Conservation (phyloP, 257 asterid species). For the Solanum acaule region DNA sequence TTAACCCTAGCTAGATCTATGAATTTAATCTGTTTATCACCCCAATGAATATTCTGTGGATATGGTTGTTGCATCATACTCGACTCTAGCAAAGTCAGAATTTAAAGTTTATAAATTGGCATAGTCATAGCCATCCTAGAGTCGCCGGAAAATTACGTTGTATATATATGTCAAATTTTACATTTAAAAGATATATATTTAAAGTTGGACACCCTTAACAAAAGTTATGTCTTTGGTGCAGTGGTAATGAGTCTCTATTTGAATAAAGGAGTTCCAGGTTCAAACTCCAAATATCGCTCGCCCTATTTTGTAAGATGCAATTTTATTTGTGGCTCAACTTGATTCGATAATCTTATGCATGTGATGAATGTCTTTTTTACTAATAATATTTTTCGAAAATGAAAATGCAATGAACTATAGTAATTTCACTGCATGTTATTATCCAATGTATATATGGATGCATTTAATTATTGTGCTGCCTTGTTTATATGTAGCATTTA, state of each 20-base stretch:
- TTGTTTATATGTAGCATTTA: background rate
- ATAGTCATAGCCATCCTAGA: too few species aligned
- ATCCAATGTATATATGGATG: background rate
- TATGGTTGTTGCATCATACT: background rate
- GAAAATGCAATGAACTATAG: background rate
- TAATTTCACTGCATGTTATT: background rate
- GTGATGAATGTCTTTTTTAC: background rate
- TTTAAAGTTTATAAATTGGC: background rate
- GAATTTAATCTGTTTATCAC: background rate
- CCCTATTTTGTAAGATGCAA: background rate
- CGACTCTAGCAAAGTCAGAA: accelerated
- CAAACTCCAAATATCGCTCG: too few species aligned
- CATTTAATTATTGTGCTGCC: background rate
- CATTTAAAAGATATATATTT: too few species aligned
- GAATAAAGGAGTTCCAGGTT: too few species aligned
- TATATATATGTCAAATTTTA: too few species aligned
- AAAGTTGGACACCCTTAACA: too few species aligned
- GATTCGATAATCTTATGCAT: background rate
- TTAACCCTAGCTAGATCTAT: background rate
- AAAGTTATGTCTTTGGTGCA: too few species aligned
- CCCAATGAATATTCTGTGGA: background rate
- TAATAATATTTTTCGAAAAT: background rate
- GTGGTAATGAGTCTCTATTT: too few species aligned
- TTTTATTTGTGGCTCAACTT: background rate
- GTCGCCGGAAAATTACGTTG: too few species aligned